Conservation (phyloP, 2,329 filamentous ascomycete genomes). For the Westerdykella aurantiaca region DNA sequence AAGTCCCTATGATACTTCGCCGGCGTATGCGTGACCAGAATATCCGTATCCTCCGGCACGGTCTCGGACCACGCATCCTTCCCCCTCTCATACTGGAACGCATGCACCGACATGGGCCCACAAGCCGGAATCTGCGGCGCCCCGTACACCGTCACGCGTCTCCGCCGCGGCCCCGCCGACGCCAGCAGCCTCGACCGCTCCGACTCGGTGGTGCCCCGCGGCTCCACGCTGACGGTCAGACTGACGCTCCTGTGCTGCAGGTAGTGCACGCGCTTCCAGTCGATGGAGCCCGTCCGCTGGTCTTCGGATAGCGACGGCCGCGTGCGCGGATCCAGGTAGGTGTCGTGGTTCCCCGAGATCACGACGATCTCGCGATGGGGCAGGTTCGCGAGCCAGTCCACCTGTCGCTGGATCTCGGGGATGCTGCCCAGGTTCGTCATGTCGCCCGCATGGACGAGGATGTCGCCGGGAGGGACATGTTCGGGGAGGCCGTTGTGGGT, state of each 20-base stretch:
- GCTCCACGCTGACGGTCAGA: conserved; percentile 45
- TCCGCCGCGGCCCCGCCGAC: neutral
- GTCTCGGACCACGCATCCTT: conserved; percentile 66
- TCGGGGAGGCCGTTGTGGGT: conserved; percentile 64
- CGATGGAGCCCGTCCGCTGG: conserved; percentile 52
- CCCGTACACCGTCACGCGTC: conserved; percentile 57
- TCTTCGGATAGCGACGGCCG: conserved; percentile 46
- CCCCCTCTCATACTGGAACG: conserved; percentile 66
- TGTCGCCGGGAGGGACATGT: conserved; percentile 68
- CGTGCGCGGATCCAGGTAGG: conserved; percentile 67
- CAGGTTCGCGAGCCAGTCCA: conserved; percentile 72
- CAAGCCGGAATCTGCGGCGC: conserved; percentile 73
- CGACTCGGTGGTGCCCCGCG: neutral
- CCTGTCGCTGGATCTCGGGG: conserved; percentile 69
- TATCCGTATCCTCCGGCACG: conserved; percentile 66
- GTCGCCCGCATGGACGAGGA: conserved; percentile 88
- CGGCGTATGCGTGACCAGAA: conserved; percentile 76
- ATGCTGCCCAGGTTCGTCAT: conserved; percentile 68
- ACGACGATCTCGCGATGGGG: conserved; percentile 77
- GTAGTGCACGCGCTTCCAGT: conserved; percentile 67
- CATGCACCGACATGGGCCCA: conserved; percentile 61
- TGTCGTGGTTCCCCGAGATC: conserved; percentile 85
- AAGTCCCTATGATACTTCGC: conserved; percentile 66
- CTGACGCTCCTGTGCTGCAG: conserved; percentile 64
- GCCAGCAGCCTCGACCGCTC: neutral